Evolutionary conservation across 1,139 yeast species (phyloP), one percentile per base, ranked within the genome.

Genomic region (Zhuliangozyma parablackwelliae): DNA sequence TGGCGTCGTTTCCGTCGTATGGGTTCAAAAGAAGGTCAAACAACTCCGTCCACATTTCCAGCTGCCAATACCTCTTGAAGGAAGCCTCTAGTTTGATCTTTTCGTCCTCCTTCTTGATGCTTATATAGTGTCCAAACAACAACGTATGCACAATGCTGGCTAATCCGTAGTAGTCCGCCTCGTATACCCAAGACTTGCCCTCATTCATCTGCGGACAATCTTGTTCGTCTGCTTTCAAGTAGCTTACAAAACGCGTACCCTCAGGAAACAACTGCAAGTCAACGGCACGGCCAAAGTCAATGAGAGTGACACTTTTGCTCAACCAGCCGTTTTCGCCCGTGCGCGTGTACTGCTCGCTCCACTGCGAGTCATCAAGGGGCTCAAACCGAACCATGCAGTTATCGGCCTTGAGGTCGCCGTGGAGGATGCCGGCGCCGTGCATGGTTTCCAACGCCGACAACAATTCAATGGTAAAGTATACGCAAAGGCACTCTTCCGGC

Each of bases 381-480:
- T 63, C 64, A 30, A 86, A 69, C 30, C 84, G 60, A 0, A 88
- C 55, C 95, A 90, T 85, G 47, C 94, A 84, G 52, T 89, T 89
- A 44, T 87, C 96, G 0, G 96, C 84, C 51, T 84, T 86, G 40
- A 89, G 59, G 54, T 88, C 95, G 1, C 96, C 95, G 60, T 90
- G 97, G 11, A 90, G 65, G 1, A 89, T 77, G 0, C 82, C 82
- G 10, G 74, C 62, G 1, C 61, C 56, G 51, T 90, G 97, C 24
- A 90, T 58, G 1, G 66, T 57, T 46, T 83, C 88, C 2, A 87
- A 60, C 0, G 77, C 65, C 37, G 77, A 71, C 34, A 87, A 54
- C 21, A 87, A 56, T 49, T 86, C 87, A 8, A 78, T 60, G 0
- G 94, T 68, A 31, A 88, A 63, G 50, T 78, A 83, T 37, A 85